Base-by-base conservation (phyloP, 768 basidiomycete species). In the Panellus pusillus region DNA sequence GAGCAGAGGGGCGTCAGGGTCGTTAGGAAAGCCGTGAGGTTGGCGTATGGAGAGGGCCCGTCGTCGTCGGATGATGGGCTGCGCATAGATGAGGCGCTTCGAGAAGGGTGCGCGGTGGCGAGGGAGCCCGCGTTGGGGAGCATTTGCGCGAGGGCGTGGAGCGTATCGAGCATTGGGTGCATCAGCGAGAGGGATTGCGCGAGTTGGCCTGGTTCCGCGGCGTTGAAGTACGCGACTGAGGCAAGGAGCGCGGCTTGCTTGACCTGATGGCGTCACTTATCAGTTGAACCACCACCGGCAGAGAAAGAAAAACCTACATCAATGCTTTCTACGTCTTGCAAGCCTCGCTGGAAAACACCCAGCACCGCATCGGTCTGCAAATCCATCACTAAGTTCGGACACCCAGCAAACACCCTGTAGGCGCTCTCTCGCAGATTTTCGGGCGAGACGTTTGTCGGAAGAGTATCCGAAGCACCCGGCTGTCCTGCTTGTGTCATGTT, bases 311-410 rank as follows among this genome's bases (percentile, higher is more conserved):
- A 27, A 81, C 74, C 54, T 58, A 81, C 87, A 61, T 87, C 84
- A 47, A 89, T 72, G 62, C 80, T 84, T 56, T 84, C 75, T 4
- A 71, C 64, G 61, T 91, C 90, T 65, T 84, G 80, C 24, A 92
- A 66, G 0, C 90, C 89, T 18, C 79, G 75, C 57, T 84, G 80
- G 39, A 91, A 80, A 6, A 89, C 81, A 1, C 75, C 72, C 31
- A 90, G 65, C 0, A 91, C 87, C 0, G 80, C 80, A 28, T 88
- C 86, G 4, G 82, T 79, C 65, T 88, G 84, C 17, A 92, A 74
- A 67, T 91, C 87, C 76, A 87, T 82, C 35, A 91, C 79, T 24
- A 91, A 74, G 64, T 88, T 88, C 4, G 88, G 85, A 51, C 84
- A 85, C 3, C 85, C 86, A 0, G 87, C 79, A 65, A 91, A 89